Base-by-base conservation (phyloP, 768 basidiomycete genomes). In the Lactifluus pinguis region DNA sequence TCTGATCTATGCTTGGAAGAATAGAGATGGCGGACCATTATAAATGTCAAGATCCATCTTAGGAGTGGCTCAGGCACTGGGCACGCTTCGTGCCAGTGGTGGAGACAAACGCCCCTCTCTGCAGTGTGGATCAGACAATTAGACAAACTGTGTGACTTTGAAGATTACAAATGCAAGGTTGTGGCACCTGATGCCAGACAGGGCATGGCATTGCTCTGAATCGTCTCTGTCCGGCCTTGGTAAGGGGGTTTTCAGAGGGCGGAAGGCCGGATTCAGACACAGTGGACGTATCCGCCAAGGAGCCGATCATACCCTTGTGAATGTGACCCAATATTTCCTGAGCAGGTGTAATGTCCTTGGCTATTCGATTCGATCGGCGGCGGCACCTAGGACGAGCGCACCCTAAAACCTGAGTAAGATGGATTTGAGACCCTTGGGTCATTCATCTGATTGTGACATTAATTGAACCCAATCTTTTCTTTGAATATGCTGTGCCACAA, bases 271-370 rank as follows among this genome's bases (percentile, higher is more conserved):
- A 36, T 58, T 49, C 51, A 39, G 56, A 38, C 39, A 52, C 45
- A 49, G 61, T 32, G 34, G 30, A 34, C 49, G 55, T 15, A 57
- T 57, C 55, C 56, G 47, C 56, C 42, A 38, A 38, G 56, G 47
- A 47, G 47, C 41, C 61, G 61, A 62, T 62, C 61, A 32, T 7
- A 62, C 56, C 61, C 61, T 58, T 58, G 56, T 41, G 61, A 62
- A 53, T 62, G 61, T 62, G 61, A 62, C 56, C 42, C 14, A 30
- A 11, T 55, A 49, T 49, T 60, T 19, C 53, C 29, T 56, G 30
- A 61, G 50, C 60, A 48, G 32, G 32, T 48, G 21, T 17, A 15
- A 30, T 49, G 30, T 49, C 25, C 7, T 49, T 30, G 14, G 58
- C 25, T 19, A 47, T 47, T 42, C 47, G 61, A 58, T 58, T 25